Percentiles rank a stretch among this genome's conserved stretches.
These are phyloP conservation scores for Torulaspora pretoriensis DNA, from an alignment of 1,139 yeast species.

Conservation along the genomic window DNA sequence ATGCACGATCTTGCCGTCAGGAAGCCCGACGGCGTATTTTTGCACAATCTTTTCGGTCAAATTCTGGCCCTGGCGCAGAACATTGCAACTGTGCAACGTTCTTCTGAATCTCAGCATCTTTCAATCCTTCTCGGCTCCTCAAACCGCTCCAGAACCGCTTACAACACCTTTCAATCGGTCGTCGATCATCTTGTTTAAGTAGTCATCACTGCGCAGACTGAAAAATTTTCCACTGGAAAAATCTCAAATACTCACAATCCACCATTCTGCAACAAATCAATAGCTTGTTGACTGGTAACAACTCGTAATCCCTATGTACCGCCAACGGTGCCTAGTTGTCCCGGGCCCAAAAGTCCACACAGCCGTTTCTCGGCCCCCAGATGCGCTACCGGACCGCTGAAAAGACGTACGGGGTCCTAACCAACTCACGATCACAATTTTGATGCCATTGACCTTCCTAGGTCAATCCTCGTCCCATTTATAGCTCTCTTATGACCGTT, in stretches of 20 bases:
- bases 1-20: constrained; percentile 64
- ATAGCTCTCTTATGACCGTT: background rate
- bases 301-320: background rate
- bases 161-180: background rate
- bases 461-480: background rate
- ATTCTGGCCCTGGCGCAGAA: constrained; percentile 51
- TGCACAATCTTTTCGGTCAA: constrained; percentile 95
- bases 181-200: background rate
- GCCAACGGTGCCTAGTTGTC: background rate
- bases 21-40: constrained; percentile 79
- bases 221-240: constrained; percentile 1
- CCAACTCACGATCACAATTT: background rate
- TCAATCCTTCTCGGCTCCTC: background rate
- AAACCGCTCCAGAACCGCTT: background rate
- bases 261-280: background rate
- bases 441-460: background rate
- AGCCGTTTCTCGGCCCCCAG: background rate
- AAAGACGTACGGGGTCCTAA: background rate
- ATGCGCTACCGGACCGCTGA: background rate
- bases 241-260: background rate
- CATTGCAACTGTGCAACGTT: constrained; percentile 16
- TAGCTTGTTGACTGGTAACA: background rate
- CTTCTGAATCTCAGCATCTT: constrained; percentile 21
- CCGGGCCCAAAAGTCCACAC: background rate
- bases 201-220: background rate